Evolutionary conservation across 2,329 filamentous ascomycete species (phyloP).

Genomic region (Furcasterigmium sp.): DNA sequence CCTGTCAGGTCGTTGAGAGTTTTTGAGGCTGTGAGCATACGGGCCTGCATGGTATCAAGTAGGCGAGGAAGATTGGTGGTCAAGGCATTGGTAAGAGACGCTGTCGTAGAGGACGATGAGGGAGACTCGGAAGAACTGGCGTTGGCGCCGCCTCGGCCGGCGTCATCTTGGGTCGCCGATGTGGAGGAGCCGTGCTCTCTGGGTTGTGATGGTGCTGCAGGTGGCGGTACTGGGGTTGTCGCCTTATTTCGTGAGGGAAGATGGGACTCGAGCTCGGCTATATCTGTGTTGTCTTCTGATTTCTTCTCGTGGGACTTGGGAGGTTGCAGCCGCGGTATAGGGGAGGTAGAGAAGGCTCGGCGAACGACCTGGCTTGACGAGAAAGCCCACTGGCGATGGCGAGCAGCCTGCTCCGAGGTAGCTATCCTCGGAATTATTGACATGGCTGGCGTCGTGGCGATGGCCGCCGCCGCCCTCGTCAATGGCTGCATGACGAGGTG

Average conservation of each 20-base stretch:
- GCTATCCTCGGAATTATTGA: background rate
- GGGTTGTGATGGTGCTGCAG: background rate
- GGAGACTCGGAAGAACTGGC: background rate
- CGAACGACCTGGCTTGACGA: background rate
- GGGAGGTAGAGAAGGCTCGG: background rate
- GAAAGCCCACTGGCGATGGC: background rate
- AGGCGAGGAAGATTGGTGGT: conserved; percentile 55
- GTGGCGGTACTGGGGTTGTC: background rate
- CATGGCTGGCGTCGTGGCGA: background rate
- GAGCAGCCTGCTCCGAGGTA: background rate
- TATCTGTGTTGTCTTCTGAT: background rate
- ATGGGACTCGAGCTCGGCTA: background rate
- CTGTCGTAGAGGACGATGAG: background rate
- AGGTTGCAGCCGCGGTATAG: background rate
- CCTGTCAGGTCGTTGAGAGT: conserved; percentile 92
- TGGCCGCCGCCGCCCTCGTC: background rate
- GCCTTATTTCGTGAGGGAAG: background rate
- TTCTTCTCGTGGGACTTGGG: background rate
- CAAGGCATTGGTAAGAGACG: conserved; percentile 32
- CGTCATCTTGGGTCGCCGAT: no score
- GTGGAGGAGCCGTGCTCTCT: no score
- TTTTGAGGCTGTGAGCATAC: conserved; percentile 78
- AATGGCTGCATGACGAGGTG: background rate
- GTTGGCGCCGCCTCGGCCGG: no score
- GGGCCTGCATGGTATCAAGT: conserved; percentile 86